Conservation (phyloP, 148 eudicot species). For the Suaeda aralocaspica region DNA sequence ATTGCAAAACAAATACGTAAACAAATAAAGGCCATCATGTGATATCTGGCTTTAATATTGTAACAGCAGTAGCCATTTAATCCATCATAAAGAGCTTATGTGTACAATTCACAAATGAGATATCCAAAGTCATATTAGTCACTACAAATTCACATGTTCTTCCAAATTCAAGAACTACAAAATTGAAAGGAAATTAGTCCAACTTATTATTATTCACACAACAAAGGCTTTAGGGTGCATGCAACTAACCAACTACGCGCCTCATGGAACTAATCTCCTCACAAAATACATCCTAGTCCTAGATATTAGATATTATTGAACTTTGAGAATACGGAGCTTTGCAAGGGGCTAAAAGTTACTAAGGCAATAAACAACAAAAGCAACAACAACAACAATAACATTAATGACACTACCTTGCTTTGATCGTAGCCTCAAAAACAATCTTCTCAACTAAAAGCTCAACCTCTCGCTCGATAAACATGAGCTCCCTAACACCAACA, state of each 20-base stretch:
- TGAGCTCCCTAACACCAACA: constrained; percentile 74
- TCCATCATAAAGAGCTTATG: background rate
- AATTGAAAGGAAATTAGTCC: background rate
- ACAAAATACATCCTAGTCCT: background rate
- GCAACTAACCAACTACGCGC: background rate
- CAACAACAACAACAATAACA: background rate
- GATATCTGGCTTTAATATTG: background rate
- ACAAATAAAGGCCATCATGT: too few species aligned
- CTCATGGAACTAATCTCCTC: background rate
- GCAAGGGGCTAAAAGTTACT: background rate
- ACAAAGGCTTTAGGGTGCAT: background rate
- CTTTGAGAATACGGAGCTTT: background rate
- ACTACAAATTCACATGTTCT: background rate
- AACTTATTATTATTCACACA: background rate
- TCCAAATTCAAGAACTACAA: background rate
- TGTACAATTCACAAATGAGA: background rate
- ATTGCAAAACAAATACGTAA: too few species aligned
- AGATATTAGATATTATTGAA: background rate
- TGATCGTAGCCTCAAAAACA: constrained; percentile 33
- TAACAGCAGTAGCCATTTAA: background rate
- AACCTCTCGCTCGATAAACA: constrained; percentile 61
- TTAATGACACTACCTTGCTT: constrained; percentile 29
- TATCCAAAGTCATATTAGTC: background rate
- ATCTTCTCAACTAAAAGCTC: constrained; percentile 57
- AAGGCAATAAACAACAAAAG: background rate